phyloP scores from a whole-genome alignment of 805 yeast species.

The Blastobotrys robertii region DNA sequence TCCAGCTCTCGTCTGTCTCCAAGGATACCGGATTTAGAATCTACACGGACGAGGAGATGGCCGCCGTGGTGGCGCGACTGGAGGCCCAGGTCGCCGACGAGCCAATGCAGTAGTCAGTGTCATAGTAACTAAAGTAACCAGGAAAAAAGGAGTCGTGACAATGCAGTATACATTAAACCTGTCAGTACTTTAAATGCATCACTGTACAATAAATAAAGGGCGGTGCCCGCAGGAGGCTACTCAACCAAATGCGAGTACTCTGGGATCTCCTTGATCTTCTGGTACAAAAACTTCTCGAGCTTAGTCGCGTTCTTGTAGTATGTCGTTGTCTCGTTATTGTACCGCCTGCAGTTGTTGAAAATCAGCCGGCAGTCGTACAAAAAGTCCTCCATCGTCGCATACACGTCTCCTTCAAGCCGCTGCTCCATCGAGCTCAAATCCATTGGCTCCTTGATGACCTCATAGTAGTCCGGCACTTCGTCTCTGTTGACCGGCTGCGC shows the following conservation, averaged over 20 bases:
- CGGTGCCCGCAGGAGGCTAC: too few relatives aligned
- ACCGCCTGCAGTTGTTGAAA: slow-evolving; percentile 83
- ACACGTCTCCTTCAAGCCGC: slow-evolving; percentile 84
- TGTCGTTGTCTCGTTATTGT: slow-evolving; percentile 90
- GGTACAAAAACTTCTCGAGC: slow-evolving; percentile 78
- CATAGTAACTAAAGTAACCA: neutral
- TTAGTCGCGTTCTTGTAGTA: slow-evolving; percentile 92
- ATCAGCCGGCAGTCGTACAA: slow-evolving; percentile 79
- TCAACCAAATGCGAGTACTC: slow-evolving; percentile 82
- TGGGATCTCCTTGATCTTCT: slow-evolving; percentile 79
- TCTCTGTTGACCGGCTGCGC: slow-evolving; percentile 84
- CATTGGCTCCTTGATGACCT: slow-evolving; percentile 96
- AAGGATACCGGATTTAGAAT: slow-evolving; percentile 76
- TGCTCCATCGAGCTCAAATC: slow-evolving; percentile 92
- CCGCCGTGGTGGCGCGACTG: slow-evolving; percentile 65
- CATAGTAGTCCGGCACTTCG: slow-evolving; percentile 94
- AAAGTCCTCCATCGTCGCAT: slow-evolving; percentile 84
- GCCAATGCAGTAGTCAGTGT: neutral
- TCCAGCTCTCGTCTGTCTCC: slow-evolving; percentile 91
- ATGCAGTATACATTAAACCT: neutral
- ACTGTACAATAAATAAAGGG: slow-evolving; percentile 2
- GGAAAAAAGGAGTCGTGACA: neutral
- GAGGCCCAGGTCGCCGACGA: slow-evolving; percentile 36
- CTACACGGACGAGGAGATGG: slow-evolving; percentile 74
- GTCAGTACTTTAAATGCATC: neutral